Conservation (phyloP, 495 filamentous ascomycete species). For the Cercophora newfieldiana region DNA sequence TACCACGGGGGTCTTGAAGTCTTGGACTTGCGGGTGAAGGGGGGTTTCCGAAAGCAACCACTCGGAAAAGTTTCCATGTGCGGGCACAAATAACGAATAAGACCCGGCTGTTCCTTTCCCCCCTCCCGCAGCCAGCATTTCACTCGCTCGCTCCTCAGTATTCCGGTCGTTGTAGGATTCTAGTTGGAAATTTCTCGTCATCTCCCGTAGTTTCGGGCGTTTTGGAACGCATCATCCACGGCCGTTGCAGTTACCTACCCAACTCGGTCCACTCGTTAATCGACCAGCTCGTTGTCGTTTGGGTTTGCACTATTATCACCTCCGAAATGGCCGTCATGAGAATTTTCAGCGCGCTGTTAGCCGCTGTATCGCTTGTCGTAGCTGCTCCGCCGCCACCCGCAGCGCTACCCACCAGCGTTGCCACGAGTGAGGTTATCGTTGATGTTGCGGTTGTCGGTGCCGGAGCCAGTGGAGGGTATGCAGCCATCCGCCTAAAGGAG, state of each 20-base stretch:
- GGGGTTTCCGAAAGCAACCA: neutral
- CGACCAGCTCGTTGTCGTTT: conserved; percentile 1
- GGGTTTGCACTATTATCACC: neutral
- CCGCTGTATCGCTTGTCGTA: conserved; percentile 5
- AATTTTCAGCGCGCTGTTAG: neutral
- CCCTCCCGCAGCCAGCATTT: neutral
- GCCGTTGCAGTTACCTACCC: conserved; percentile 13
- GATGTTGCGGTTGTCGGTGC: conserved; percentile 49
- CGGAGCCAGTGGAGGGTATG: conserved; percentile 51
- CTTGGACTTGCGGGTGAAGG: no score
- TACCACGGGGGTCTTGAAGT: no score
- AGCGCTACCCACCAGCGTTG: neutral
- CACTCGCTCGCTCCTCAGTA: neutral
- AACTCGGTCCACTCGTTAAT: conserved; percentile 11
- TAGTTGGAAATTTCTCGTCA: neutral
- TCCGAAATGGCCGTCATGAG: neutral
- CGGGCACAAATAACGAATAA: neutral
- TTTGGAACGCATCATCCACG: neutral
- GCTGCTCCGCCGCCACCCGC: neutral
- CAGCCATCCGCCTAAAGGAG: conserved; percentile 47
- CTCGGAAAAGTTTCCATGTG: neutral
- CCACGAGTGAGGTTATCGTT: neutral
- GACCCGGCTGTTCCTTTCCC: neutral
- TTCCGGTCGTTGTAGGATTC: neutral
- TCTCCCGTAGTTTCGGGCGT: conserved; percentile 2